These are phyloP conservation scores for Scleromitrula shiraiana DNA, from an alignment of 2,329 filamentous ascomycete genomes.

Conservation along the genomic window DNA sequence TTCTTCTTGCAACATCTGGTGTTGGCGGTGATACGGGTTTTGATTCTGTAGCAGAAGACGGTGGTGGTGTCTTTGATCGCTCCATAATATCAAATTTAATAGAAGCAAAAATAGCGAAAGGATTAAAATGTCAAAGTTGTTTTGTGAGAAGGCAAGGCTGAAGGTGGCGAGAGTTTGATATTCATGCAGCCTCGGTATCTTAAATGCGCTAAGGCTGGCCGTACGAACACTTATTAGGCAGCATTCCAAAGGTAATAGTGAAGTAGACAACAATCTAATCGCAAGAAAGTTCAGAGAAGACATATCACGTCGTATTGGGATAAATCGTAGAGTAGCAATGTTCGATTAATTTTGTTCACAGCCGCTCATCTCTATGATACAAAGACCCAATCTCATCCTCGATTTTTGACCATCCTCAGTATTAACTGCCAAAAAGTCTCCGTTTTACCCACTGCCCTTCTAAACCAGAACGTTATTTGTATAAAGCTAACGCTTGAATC, in stretches of 20 bases:
- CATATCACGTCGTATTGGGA: too few species aligned
- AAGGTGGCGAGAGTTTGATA: slow-evolving; percentile 5
- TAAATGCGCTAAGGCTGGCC: background rate
- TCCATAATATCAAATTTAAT: slow-evolving; percentile 15
- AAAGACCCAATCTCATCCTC: background rate
- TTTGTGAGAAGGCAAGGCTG: slow-evolving; percentile 5
- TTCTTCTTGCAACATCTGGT: slow-evolving; percentile 46
- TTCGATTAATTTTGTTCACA: background rate
- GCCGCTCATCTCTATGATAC: slow-evolving; percentile 7
- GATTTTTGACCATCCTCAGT: background rate
- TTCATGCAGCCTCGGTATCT: slow-evolving; percentile 3
- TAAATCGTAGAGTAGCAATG: background rate
- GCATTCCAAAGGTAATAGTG: too few species aligned
- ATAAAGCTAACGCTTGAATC: slow-evolving; percentile 4
- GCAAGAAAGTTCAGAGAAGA: too few species aligned
- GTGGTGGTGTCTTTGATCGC: slow-evolving; percentile 19
- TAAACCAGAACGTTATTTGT: background rate
- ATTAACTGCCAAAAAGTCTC: background rate
- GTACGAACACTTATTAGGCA: background rate
- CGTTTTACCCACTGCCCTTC: background rate
- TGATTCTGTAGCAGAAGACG: background rate
- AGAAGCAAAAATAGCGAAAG: background rate
- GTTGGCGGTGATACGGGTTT: slow-evolving; percentile 39
- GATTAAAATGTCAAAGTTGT: background rate
- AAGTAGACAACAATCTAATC: too few species aligned